A percentile compares a stretch with the other conserved stretches of the same genome.
These are phyloP conservation scores for Stagonosporopsis chrysanthemi DNA, from an alignment of 2,329 filamentous ascomycete species.

Conservation along the genomic window DNA sequence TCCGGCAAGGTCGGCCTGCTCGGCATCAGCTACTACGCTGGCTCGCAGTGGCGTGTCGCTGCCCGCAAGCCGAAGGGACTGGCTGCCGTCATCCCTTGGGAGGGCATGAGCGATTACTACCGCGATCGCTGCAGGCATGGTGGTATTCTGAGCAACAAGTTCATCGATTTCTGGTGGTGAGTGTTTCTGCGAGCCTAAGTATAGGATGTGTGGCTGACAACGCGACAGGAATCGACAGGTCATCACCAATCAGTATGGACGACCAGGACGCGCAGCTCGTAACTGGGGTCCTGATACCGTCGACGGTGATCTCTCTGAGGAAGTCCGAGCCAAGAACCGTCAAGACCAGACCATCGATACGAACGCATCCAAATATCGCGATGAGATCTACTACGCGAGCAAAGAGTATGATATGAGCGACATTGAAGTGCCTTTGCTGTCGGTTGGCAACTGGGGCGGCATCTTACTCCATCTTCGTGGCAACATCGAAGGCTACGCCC, in stretches of 20 bases:
- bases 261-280: slow-evolving; percentile 56
- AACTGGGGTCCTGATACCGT: slow-evolving; percentile 65
- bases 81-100: slow-evolving; percentile 62
- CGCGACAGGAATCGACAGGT: slow-evolving; percentile 69
- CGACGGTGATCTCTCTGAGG: slow-evolving; percentile 65
- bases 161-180: slow-evolving; percentile 64
- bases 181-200: slow-evolving; percentile 6
- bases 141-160: slow-evolving; percentile 48
- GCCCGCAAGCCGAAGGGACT: slow-evolving; percentile 61
- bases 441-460: slow-evolving; percentile 75
- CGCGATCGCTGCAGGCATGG: slow-evolving; percentile 54
- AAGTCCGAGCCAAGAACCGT: slow-evolving; percentile 60
- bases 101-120: slow-evolving; percentile 65
- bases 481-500: slow-evolving; percentile 70
- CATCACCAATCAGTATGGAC: slow-evolving; percentile 72
- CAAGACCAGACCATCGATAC: slow-evolving; percentile 46
- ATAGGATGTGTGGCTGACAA: neutral
- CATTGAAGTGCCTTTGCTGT: slow-evolving; percentile 71
- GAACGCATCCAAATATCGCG: slow-evolving; percentile 62
- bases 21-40: slow-evolving; percentile 62
- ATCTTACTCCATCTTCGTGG: slow-evolving; percentile 73
- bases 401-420: slow-evolving; percentile 71
- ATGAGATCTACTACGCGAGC: slow-evolving; percentile 69
- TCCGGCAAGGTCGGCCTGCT: slow-evolving; percentile 60
- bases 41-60: slow-evolving; percentile 63